Evolutionary conservation across 768 basidiomycete species (phyloP), one percentile per base, ranked within the genome.

Genomic region (Trichaptum fuscoviolaceum): DNA sequence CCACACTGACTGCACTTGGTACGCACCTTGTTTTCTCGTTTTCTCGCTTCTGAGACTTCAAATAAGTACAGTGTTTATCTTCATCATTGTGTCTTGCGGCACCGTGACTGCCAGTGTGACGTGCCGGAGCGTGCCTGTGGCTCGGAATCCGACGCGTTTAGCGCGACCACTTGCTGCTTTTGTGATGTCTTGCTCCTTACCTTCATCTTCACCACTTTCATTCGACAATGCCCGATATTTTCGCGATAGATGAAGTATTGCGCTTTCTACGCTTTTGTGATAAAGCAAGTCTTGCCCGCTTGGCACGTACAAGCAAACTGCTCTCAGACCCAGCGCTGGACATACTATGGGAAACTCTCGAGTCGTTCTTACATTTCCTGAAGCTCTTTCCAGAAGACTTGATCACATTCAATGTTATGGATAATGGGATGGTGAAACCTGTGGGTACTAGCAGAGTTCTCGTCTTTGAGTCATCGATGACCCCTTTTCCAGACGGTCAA

Each of bases 261-360:
- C 42, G 42, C 42, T 20, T 52, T 52, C 10, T 52, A 52, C 42
- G 42, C 42, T 52, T 52, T 12, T 61, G 59, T 18, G 59, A 61
- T 34, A 61, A 61, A 20, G 2, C 59, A 61, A 61, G 7, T 1
- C 59, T 61, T 61, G 59, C 59, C 9, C 24, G 24, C 15, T 24
- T 61, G 30, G 59, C 59, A 61, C 59, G 59, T 2, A 61, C 59
- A 17, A 61, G 30, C 23, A 61, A 61, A 34, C 12, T 34, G 59
- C 30, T 61, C 3, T 61, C 59, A 25, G 59, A 61, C 23, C 59
- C 59, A 24, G 59, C 59, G 12, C 23, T 61, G 15, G 59, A 61
- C 15, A 24, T 61, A 12, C 23, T 61, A 25, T 61, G 59, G 59
- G 59, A 25, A 25, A 34, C 24, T 20, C 59, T 61, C 30, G 30